phyloP scores from a whole-genome alignment of 345 rosid species.

The Eucalyptus sp. region DNA sequence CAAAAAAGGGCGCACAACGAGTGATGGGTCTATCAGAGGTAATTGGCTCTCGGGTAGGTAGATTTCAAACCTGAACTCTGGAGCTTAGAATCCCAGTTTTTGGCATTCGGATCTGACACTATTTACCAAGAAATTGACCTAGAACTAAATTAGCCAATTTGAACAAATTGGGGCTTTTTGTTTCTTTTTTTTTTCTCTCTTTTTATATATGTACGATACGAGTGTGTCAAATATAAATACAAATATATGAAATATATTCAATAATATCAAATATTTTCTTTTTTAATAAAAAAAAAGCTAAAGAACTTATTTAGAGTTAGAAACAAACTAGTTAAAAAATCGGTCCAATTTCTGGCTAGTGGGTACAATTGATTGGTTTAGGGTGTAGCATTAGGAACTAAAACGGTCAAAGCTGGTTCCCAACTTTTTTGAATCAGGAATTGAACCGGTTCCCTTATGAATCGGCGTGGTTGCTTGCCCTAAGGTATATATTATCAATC shows the following conservation, averaged over 20 bases:
- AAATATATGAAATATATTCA: not conserved
- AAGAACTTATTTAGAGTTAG: not conserved
- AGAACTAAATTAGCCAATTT: not conserved
- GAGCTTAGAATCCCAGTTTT: not conserved
- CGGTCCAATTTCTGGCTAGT: rapidly evolving
- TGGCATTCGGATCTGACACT: not conserved
- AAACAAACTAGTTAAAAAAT: not conserved
- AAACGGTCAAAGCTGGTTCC: not conserved
- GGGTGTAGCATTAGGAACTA: not conserved
- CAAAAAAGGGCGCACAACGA: not conserved
- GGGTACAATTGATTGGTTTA: not conserved
- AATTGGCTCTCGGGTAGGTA: not conserved
- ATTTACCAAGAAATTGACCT: not conserved
- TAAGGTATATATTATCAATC: not conserved
- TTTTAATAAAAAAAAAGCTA: not conserved
- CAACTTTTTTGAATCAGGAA: not conserved
- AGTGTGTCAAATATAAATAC: not conserved
- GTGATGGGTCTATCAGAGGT: not conserved
- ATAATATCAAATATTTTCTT: not conserved
- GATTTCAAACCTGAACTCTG: not conserved
- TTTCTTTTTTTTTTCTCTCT: not conserved
- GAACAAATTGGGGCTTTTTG: not conserved
- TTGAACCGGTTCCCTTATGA: not conserved
- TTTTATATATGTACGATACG: not conserved
- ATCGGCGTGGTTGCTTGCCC: not conserved